A percentile compares a stretch with the other conserved stretches of the same genome.
Evolutionary conservation across 208 protist genomes (phyloP).

Genomic region (Trypanosoma brucei): DNA sequence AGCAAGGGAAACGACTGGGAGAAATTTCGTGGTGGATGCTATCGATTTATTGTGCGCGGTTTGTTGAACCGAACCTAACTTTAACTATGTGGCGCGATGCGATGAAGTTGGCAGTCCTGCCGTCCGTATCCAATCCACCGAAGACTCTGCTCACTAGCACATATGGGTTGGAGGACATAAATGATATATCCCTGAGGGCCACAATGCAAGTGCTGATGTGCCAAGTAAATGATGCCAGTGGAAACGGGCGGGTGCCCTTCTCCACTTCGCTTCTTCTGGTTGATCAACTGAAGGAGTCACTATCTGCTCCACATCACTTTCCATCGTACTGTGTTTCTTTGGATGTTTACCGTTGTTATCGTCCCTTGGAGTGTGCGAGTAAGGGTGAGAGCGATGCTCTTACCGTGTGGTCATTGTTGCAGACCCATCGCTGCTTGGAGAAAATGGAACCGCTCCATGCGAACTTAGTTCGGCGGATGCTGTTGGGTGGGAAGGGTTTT

Average conservation of each 20-base stretch:
- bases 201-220: conserved; percentile 17
- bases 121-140: neutral
- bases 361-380: neutral
- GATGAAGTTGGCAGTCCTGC: conserved; percentile 10
- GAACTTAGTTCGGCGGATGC: conserved; percentile 14
- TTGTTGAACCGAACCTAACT: conserved; percentile 16
- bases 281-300: conserved; percentile 37
- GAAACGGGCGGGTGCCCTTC: conserved; percentile 21
- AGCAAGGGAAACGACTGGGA: neutral
- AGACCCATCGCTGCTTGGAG: conserved; percentile 10
- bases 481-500: conserved; percentile 2
- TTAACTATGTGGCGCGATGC: conserved; percentile 9
- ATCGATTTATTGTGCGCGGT: conserved; percentile 15
- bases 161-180: conserved; percentile 16
- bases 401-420: conserved; percentile 22
- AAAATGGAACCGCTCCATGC: conserved; percentile 29
- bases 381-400: conserved; percentile 13
- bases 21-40: conserved; percentile 16
- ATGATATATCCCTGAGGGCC: conserved; percentile 16
- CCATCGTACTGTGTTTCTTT: neutral
- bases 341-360: neutral
- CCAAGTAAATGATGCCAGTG: conserved; percentile 4
- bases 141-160: neutral
- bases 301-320: neutral
- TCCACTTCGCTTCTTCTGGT: conserved; percentile 45